These are phyloP conservation scores for Penicillium polonicum DNA, from an alignment of 2,329 filamentous ascomycete species.

Conservation along the genomic window DNA sequence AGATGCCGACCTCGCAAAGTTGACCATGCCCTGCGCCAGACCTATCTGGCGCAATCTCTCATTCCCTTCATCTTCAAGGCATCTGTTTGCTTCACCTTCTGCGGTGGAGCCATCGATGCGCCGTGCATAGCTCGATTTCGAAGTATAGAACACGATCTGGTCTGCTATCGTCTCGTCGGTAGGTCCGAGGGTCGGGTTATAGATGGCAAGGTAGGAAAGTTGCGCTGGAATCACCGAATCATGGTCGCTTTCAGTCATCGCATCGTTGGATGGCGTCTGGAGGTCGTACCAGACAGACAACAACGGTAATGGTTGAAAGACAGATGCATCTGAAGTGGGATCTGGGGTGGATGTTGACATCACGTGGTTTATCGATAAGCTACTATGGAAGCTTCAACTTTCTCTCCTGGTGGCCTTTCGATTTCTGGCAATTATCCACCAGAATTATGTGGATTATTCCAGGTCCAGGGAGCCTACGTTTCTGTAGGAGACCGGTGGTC, in stretches of 20 bases:
- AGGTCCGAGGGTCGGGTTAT: constrained; percentile 78
- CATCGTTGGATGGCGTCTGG: constrained; percentile 25
- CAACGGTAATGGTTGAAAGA: constrained; percentile 7
- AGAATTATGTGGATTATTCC: constrained; percentile 28
- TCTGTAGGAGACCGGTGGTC: constrained; percentile 20
- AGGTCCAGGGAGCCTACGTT: constrained; percentile 22
- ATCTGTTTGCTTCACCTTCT: constrained; percentile 29
- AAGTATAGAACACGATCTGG: constrained; percentile 93
- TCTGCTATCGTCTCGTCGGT: constrained; percentile 71
- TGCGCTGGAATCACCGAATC: constrained; percentile 68
- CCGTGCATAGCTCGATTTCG: constrained; percentile 41
- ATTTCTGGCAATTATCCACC: background rate
- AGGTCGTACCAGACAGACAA: constrained; percentile 13
- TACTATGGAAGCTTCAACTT: constrained; percentile 11
- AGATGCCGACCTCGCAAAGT: constrained; percentile 67
- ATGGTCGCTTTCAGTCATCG: constrained; percentile 41
- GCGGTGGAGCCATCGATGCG: constrained; percentile 14
- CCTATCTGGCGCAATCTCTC: constrained; percentile 90
- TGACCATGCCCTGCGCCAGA: constrained; percentile 93
- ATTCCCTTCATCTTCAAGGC: constrained; percentile 67
- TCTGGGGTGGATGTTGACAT: constrained; percentile 32
- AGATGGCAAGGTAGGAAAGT: constrained; percentile 88
- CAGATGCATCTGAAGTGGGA: constrained; percentile 15
- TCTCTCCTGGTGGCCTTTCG: background rate
- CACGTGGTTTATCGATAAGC: constrained; percentile 36